Percentiles rank a stretch among this genome's conserved stretches.
Conservation (phyloP, 257 asterid species). For the Rehmannia glutinosa region DNA sequence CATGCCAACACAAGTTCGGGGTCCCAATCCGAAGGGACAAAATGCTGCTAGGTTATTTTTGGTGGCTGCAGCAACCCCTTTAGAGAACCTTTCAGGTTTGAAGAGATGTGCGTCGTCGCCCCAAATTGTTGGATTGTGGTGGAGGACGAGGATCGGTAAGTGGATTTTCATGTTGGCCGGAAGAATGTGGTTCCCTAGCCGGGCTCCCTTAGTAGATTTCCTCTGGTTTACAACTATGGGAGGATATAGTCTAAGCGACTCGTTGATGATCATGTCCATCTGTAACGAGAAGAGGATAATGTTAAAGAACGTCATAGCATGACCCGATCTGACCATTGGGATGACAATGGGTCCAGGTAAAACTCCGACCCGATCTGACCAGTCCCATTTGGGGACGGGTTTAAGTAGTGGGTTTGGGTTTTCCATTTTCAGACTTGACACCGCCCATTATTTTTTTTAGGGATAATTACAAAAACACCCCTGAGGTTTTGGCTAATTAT, state of each 20-base stretch:
- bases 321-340: no score
- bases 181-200: conserved; percentile 18
- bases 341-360: no score
- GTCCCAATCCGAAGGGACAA: conserved; percentile 29
- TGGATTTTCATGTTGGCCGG: conserved; percentile 15
- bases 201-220: conserved; percentile 13
- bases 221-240: conserved; percentile 17
- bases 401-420: no score
- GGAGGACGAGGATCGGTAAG: conserved; percentile 17
- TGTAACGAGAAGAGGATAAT: neutral
- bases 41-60: conserved; percentile 28
- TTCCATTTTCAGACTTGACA: no score
- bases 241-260: conserved; percentile 31
- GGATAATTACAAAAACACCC: no score
- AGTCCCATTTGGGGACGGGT: no score
- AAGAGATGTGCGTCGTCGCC: conserved; percentile 26
- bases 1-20: conserved; percentile 31
- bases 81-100: conserved; percentile 29
- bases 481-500: no score
- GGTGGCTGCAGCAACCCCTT: conserved; percentile 32
- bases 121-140: conserved; percentile 26
- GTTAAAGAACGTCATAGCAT: no score
- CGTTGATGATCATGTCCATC: conserved; percentile 33
- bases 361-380: no score
- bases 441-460: no score